Percentiles rank a stretch among this genome's conserved stretches.
These are phyloP conservation scores for Leonotis leonurus DNA, from an alignment of 257 asterid species.

Conservation along the genomic window DNA sequence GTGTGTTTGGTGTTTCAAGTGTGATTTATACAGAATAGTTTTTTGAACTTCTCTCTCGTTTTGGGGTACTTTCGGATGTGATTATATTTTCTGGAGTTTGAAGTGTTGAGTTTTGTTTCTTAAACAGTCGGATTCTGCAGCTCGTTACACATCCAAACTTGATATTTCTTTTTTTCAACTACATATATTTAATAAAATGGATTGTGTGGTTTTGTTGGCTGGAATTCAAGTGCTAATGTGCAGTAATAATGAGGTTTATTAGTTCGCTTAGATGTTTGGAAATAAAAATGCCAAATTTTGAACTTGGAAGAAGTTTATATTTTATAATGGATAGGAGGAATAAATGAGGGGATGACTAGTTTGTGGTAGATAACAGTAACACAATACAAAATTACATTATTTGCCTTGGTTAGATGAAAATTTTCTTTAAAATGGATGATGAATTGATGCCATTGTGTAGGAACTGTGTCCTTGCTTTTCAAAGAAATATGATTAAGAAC, in stretches of 20 bases:
- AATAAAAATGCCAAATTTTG: neutral
- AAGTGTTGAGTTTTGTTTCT: neutral
- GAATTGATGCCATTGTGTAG: neutral
- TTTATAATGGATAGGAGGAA: neutral
- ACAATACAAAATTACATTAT: neutral
- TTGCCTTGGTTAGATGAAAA: neutral
- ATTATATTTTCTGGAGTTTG: neutral
- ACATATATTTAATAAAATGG: neutral
- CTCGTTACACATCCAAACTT: neutral
- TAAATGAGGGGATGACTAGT: neutral
- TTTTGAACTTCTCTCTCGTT: neutral
- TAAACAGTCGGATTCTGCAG: neutral
- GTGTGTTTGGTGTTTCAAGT: neutral
- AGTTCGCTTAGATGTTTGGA: neutral
- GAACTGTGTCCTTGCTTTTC: neutral
- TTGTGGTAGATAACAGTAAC: neutral
- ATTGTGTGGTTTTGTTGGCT: neutral
- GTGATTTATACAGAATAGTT: neutral
- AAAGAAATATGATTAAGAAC: neutral
- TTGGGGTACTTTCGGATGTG: neutral
- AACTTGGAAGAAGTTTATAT: neutral
- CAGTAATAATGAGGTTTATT: neutral
- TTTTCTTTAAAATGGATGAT: neutral
- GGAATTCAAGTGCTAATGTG: neutral
- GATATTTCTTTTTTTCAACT: neutral